These are phyloP conservation scores for Cryphonectria carpinicola DNA, from an alignment of 2,329 filamentous ascomycete species.

Conservation along the genomic window DNA sequence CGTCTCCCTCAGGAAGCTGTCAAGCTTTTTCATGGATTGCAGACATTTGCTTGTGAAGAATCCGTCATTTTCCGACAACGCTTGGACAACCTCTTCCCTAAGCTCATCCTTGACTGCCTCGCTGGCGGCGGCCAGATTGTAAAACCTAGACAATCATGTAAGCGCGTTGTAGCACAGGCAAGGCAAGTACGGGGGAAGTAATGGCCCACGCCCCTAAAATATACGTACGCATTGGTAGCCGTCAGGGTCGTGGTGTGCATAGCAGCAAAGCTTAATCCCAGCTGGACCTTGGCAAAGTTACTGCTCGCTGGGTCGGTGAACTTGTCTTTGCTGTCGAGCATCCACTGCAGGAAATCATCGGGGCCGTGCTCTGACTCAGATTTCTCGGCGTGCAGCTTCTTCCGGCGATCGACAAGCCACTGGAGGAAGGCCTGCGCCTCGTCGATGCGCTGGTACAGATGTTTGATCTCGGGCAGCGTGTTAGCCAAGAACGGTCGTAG, in stretches of 20 bases:
- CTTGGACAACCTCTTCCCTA: slow-evolving; percentile 53
- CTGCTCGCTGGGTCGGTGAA: background rate
- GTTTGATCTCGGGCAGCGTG: slow-evolving; percentile 39
- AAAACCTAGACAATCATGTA: slow-evolving; percentile 43
- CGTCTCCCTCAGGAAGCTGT: slow-evolving; percentile 39
- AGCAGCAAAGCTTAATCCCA: slow-evolving; percentile 50
- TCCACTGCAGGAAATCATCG: slow-evolving; percentile 54
- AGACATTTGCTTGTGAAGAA: slow-evolving; percentile 34
- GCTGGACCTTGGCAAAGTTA: slow-evolving; percentile 43
- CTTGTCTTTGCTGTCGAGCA: slow-evolving; percentile 34
- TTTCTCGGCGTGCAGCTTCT: slow-evolving; percentile 30
- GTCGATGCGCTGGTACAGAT: slow-evolving; percentile 37
- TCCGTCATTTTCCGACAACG: slow-evolving; percentile 39
- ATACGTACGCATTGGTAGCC: slow-evolving; percentile 41
- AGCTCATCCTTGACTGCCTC: slow-evolving; percentile 51
- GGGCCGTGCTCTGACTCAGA: slow-evolving; percentile 35
- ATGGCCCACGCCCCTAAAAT: background rate
- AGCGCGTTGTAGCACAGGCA: background rate
- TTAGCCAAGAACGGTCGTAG: background rate
- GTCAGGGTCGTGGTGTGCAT: slow-evolving; percentile 55
- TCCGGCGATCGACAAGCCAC: slow-evolving; percentile 40
- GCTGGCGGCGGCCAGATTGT: slow-evolving; percentile 54
- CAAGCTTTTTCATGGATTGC: slow-evolving; percentile 39
- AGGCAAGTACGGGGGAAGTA: too few species aligned
- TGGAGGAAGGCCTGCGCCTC: slow-evolving; percentile 42